Conservation (phyloP, 2,329 filamentous ascomycete species). For the Colletotrichum viniferum region DNA sequence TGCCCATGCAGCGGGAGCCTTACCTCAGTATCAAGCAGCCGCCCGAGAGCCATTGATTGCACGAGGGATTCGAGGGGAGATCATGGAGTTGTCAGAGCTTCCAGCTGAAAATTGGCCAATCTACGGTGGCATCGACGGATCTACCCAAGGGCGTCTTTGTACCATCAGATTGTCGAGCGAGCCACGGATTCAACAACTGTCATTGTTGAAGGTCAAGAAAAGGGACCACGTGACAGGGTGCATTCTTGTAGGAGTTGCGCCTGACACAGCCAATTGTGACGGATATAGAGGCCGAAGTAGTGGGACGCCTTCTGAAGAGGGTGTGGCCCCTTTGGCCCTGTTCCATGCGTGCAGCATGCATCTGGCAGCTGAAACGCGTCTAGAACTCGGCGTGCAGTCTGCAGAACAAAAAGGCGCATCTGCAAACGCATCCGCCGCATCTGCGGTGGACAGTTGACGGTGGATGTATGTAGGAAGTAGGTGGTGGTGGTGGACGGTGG, state of each 20-base stretch:
- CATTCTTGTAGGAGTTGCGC: not conserved
- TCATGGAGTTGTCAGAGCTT: not conserved
- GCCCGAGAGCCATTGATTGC: not conserved
- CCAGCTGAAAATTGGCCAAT: not conserved
- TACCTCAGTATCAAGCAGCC: not conserved
- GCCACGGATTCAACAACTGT: not conserved
- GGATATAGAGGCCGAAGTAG: not conserved
- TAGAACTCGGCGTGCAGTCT: slow-evolving; percentile 5
- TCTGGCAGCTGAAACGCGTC: slow-evolving; percentile 16
- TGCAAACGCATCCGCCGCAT: not conserved
- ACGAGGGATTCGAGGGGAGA: not conserved
- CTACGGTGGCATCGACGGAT: not conserved
- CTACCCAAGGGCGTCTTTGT: not conserved
- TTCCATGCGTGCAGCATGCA: slow-evolving; percentile 17
- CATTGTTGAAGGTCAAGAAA: not conserved
- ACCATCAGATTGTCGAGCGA: not conserved
- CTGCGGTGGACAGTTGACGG: not conserved
- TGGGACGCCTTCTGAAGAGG: not conserved
- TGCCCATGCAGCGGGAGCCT: not conserved
- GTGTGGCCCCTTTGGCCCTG: not conserved
- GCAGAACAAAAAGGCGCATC: not conserved
- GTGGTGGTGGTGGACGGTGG: not conserved
- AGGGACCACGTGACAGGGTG: not conserved
- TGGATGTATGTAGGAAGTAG: not conserved
- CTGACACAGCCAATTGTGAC: not conserved